Evolutionary conservation across 2,329 filamentous ascomycete species (phyloP).

Genomic region (Tympanopsis confertula): DNA sequence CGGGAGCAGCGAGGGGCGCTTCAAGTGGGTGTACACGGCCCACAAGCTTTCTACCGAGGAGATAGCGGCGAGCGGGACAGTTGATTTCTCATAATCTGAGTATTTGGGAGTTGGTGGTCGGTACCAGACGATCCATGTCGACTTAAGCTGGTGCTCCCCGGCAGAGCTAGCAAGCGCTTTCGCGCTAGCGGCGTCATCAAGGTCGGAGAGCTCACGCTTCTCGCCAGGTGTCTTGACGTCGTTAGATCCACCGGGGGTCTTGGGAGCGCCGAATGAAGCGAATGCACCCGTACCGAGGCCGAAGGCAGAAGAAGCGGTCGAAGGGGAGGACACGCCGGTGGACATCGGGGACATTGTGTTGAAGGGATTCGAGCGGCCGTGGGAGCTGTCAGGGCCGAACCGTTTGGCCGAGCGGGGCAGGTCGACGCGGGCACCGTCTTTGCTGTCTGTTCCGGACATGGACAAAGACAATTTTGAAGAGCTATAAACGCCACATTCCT

Average conservation of each 20-base stretch:
- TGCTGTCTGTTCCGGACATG: neutral
- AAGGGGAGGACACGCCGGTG: neutral
- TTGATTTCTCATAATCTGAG: conserved; percentile 63
- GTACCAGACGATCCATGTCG: conserved; percentile 61
- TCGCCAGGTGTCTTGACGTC: neutral
- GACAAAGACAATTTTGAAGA: neutral
- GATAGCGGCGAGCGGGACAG: conserved; percentile 49
- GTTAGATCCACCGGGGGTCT: neutral
- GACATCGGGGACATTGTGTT: neutral
- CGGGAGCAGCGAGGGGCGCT: conserved; percentile 49
- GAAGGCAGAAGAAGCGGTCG: neutral
- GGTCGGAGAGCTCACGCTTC: neutral
- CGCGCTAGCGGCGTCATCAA: neutral
- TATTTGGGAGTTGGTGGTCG: conserved; percentile 61
- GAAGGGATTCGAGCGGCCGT: conserved; percentile 1
- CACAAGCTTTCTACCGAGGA: conserved; percentile 55
- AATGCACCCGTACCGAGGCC: neutral
- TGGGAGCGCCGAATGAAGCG: neutral
- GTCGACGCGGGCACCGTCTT: neutral
- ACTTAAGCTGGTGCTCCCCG: conserved; percentile 33
- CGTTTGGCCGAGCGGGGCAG: neutral
- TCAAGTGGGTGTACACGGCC: conserved; percentile 54
- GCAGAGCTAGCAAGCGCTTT: too few relatives aligned
- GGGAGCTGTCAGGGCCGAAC: neutral
- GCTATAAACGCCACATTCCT: neutral